phyloP scores from a whole-genome alignment of 768 basidiomycete species.

The Dioszegia aurantiaca region DNA sequence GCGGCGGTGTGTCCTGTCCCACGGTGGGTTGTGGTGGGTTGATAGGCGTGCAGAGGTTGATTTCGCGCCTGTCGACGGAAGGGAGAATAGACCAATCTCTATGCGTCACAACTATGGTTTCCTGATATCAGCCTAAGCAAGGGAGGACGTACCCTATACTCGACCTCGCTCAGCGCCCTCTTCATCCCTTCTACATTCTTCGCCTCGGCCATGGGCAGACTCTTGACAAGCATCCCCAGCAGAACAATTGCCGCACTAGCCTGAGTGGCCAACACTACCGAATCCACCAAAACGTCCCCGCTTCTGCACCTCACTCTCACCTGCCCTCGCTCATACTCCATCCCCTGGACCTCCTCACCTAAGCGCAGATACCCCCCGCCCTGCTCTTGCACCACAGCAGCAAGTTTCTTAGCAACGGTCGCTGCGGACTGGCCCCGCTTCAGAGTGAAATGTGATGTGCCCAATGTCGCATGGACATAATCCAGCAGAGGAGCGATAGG shows the following conservation, averaged over 20 bases:
- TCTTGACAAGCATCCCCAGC: constrained; percentile 51
- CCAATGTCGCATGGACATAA: constrained; percentile 68
- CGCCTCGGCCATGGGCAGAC: constrained; percentile 18
- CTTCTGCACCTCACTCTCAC: constrained; percentile 7
- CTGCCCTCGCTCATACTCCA: constrained; percentile 14
- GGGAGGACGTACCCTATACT: constrained; percentile 39
- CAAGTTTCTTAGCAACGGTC: constrained; percentile 28
- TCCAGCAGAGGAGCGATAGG: constrained; percentile 68
- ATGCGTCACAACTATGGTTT: constrained; percentile 68
- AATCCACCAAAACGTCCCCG: constrained; percentile 56
- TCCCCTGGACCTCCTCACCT: constrained; percentile 22
- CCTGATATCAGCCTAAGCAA: constrained; percentile 19
- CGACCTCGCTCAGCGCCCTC: constrained; percentile 56
- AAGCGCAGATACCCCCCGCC: constrained; percentile 25
- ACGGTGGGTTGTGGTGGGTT: constrained; percentile 1
- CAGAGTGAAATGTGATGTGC: constrained; percentile 68
- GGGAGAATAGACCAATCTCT: constrained; percentile 64
- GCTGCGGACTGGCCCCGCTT: constrained; percentile 56
- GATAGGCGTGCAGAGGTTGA: constrained; percentile 61
- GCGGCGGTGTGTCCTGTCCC: neutral
- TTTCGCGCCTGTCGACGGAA: constrained; percentile 60
- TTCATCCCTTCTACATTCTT: constrained; percentile 23
- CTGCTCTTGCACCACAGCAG: constrained; percentile 20
- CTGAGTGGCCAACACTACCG: constrained; percentile 71
- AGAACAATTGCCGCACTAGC: constrained; percentile 64